Conservation (phyloP, 129 eudicot species). For the Solidago caesia region DNA sequence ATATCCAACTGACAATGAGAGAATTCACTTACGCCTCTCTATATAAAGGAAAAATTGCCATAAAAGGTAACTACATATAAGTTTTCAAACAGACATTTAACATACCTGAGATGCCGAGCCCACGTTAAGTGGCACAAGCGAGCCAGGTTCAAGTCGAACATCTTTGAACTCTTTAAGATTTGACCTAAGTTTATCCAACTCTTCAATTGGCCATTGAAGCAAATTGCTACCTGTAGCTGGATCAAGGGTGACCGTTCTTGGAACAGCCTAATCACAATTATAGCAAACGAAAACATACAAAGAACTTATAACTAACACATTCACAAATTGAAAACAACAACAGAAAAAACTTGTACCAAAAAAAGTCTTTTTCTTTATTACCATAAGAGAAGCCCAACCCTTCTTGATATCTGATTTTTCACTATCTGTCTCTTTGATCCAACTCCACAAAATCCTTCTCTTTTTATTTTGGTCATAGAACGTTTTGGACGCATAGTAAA, state of each 20-base stretch:
- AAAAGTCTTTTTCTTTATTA: constrained; percentile 18
- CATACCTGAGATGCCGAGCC: constrained; percentile 65
- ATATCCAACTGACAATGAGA: constrained; percentile 62
- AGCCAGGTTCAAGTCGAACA: constrained; percentile 49
- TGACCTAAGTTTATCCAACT: constrained; percentile 59
- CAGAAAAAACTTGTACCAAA: not conserved
- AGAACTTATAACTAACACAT: not conserved
- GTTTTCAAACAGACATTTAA: not conserved
- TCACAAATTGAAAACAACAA: not conserved
- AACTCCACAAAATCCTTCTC: constrained; percentile 80
- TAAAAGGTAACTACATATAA: not conserved
- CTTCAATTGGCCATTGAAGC: constrained; percentile 89
- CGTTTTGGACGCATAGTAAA: constrained; percentile 78
- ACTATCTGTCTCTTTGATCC: constrained; percentile 72
- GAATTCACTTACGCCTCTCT: not conserved
- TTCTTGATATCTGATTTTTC: constrained; percentile 50
- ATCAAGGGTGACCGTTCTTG: constrained; percentile 74
- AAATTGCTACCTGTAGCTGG: constrained; percentile 65
- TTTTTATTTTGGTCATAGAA: constrained; percentile 69
- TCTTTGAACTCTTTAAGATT: constrained; percentile 41
- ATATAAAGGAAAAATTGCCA: too few species aligned
- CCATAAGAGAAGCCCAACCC: constrained; percentile 91
- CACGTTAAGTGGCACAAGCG: constrained; percentile 59
- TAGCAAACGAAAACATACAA: not conserved
- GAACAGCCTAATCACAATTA: constrained; percentile 49